Evolutionary conservation across 1,284 basidiomycete species (phyloP).

Genomic region (Ustilago cynodontis): DNA sequence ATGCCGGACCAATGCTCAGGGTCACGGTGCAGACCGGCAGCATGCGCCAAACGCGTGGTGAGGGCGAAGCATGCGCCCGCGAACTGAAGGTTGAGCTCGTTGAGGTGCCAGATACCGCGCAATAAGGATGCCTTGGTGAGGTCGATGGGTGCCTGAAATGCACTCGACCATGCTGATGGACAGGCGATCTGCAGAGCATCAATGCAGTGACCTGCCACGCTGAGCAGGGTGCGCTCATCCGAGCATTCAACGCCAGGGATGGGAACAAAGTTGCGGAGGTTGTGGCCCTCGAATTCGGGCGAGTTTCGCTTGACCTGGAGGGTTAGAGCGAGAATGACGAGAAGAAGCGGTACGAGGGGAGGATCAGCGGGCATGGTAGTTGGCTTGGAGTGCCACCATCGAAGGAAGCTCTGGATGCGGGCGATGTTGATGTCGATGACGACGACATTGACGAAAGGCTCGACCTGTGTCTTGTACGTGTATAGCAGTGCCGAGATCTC

Average conservation of each 20-base stretch:
- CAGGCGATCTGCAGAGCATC: constrained; percentile 60
- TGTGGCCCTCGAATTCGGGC: constrained; percentile 35
- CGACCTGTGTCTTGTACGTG: constrained; percentile 57
- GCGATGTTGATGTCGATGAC: constrained; percentile 60
- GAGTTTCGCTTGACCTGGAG: constrained; percentile 57
- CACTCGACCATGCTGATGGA: constrained; percentile 59
- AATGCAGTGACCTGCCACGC: constrained; percentile 58
- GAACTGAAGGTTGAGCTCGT: constrained; percentile 61
- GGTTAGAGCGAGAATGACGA: constrained; percentile 60
- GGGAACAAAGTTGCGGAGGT: constrained; percentile 31
- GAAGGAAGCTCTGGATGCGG: constrained; percentile 56
- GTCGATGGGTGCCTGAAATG: constrained; percentile 62
- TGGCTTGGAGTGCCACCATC: constrained; percentile 64
- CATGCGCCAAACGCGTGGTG: constrained; percentile 58
- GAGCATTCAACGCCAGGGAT: constrained; percentile 52
- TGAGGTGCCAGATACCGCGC: constrained; percentile 61
- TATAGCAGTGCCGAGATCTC: constrained; percentile 53
- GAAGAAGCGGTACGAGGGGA: constrained; percentile 58
- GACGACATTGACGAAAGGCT: constrained; percentile 55
- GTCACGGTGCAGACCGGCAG: constrained; percentile 61
- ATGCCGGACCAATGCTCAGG: constrained; percentile 59
- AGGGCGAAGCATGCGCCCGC: constrained; percentile 58
- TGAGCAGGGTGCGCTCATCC: constrained; percentile 55
- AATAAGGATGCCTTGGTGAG: constrained; percentile 60
- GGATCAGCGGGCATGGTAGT: constrained; percentile 62